Evolutionary conservation across 176 grass and related monocot species (phyloP).

Genomic region (Paspalum vaginatum): DNA sequence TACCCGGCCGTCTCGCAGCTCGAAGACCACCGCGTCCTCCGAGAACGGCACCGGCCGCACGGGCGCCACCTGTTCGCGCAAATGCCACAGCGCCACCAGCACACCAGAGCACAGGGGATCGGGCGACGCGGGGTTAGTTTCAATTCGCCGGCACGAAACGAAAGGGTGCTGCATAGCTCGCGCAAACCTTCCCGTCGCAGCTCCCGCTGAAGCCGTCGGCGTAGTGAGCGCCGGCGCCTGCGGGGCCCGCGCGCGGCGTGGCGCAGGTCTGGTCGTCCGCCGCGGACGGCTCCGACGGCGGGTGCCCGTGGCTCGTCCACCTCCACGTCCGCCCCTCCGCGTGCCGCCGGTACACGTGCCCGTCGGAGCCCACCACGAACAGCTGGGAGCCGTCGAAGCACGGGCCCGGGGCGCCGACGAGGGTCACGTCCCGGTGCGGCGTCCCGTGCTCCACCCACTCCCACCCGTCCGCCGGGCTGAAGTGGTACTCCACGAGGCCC

Average conservation of each 20-base stretch:
- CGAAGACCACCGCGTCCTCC: constrained; percentile 75
- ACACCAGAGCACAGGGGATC: not conserved
- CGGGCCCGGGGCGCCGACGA: constrained; percentile 79
- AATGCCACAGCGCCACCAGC: constrained; percentile 26
- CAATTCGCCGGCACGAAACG: not conserved
- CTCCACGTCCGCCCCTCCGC: constrained; percentile 62
- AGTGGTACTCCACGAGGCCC: constrained; percentile 86
- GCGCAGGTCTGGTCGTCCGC: constrained; percentile 44
- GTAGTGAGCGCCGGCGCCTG: constrained; percentile 26
- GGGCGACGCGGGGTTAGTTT: too few species aligned
- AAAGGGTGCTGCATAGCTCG: not conserved
- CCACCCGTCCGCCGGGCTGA: constrained; percentile 73
- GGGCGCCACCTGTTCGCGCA: constrained; percentile 65
- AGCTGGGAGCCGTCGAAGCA: constrained; percentile 74
- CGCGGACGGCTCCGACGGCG: constrained; percentile 26
- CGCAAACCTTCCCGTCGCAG: constrained; percentile 81
- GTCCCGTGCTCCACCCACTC: constrained; percentile 96
- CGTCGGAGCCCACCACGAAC: constrained; percentile 84
- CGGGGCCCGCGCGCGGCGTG: constrained; percentile 7
- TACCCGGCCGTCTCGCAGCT: constrained; percentile 92
- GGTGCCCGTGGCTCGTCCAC: constrained; percentile 80
- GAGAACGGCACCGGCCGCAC: constrained; percentile 83
- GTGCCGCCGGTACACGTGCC: constrained; percentile 71
- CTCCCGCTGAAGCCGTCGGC: constrained; percentile 49
- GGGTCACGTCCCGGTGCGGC: constrained; percentile 62